These are phyloP conservation scores for Candida palmyrensis DNA, from an alignment of 805 yeast genomes.

Conservation along the genomic window DNA sequence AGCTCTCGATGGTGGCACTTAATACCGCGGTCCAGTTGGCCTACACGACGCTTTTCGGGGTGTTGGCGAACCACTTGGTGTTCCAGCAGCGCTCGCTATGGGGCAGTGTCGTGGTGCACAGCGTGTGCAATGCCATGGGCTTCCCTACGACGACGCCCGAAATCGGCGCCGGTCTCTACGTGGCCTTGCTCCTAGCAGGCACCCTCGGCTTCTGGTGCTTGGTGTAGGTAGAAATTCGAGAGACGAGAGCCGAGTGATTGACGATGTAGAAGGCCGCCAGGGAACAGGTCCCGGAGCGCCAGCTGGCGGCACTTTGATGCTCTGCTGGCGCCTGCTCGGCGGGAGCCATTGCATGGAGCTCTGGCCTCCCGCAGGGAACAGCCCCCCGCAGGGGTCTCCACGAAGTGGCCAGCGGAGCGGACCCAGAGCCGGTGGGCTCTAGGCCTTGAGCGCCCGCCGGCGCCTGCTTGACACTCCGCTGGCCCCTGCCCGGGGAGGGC, in stretches of 20 bases:
- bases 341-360: no score
- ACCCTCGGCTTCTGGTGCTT: conserved; percentile 26
- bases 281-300: no score
- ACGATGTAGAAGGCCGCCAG: no score
- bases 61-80: conserved; percentile 53
- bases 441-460: no score
- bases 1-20: conserved; percentile 26
- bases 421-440: no score
- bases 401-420: no score
- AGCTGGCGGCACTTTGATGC: no score
- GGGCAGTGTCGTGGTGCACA: conserved; percentile 56
- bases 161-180: conserved; percentile 11
- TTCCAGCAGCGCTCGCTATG: conserved; percentile 48
- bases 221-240: conserved; percentile 1
- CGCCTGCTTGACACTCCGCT: no score
- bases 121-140: conserved; percentile 66
- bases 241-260: conserved; percentile 1
- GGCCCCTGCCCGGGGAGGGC: no score
- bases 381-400: no score
- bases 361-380: no score
- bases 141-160: conserved; percentile 43
- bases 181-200: conserved; percentile 39
- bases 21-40: conserved; percentile 46
- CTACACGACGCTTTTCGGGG: conserved; percentile 71
- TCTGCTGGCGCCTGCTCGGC: no score